These are phyloP conservation scores for Phytophthora pinifolia DNA, from an alignment of 352 stramenopile genomes.

Conservation along the genomic window DNA sequence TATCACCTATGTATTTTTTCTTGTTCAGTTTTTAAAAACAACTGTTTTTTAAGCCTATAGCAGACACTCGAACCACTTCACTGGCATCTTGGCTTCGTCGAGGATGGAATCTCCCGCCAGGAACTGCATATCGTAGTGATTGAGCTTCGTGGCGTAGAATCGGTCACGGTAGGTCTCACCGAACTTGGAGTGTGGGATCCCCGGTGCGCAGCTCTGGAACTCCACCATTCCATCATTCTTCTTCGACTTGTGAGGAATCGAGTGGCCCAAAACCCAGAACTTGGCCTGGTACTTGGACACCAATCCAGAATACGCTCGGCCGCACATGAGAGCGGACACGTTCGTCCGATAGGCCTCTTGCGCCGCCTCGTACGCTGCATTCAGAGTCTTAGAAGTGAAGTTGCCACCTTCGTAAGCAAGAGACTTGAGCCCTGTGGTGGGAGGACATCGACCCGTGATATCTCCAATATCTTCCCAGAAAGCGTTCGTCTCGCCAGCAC, in stretches of 20 bases:
- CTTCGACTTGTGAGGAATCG: slow-evolving; percentile 8
- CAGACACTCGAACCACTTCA: slow-evolving; percentile 54
- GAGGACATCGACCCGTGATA: neutral
- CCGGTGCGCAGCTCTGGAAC: slow-evolving; percentile 8
- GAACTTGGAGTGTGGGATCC: slow-evolving; percentile 24
- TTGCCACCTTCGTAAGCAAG: neutral
- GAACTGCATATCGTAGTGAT: slow-evolving; percentile 44
- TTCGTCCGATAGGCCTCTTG: slow-evolving; percentile 24
- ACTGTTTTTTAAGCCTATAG: too few relatives aligned
- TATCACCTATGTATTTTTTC: too few relatives aligned
- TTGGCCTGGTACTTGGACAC: slow-evolving; percentile 7
- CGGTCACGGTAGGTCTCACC: slow-evolving; percentile 24
- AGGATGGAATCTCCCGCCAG: slow-evolving; percentile 36
- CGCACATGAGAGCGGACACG: slow-evolving; percentile 29
- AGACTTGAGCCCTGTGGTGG: slow-evolving; percentile 2
- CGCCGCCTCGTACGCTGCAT: slow-evolving; percentile 5
- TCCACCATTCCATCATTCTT: slow-evolving; percentile 24
- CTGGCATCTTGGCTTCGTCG: slow-evolving; percentile 35
- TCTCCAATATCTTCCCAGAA: slow-evolving; percentile 1
- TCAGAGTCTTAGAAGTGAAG: neutral
- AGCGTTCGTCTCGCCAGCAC: slow-evolving; percentile 1
- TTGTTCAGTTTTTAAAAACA: neutral
- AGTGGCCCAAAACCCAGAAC: slow-evolving; percentile 4
- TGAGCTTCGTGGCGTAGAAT: slow-evolving; percentile 44
- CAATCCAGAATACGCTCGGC: slow-evolving; percentile 21